Evolutionary conservation across 75 land plant genomes (phyloP).

Genomic region (Selaginella tamariscina): DNA sequence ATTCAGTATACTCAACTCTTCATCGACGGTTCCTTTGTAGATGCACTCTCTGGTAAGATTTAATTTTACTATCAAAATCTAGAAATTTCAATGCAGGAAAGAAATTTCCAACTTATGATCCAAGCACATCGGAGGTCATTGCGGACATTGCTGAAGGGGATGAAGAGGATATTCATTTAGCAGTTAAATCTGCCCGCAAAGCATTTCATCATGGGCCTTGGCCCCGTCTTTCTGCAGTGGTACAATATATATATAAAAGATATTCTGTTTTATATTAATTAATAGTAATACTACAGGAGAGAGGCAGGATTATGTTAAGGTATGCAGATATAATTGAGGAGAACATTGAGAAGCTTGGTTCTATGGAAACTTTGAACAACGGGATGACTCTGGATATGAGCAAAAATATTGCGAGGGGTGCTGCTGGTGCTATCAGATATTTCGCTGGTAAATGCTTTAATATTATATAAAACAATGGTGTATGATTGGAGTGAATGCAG

Average conservation of each 20-base stretch:
- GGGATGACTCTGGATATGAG: slow-evolving; percentile 74
- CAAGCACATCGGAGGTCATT: slow-evolving; percentile 62
- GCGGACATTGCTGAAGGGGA: slow-evolving; percentile 72
- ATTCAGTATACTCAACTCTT: too few relatives aligned
- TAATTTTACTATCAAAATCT: too few relatives aligned
- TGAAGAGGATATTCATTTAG: slow-evolving; percentile 48
- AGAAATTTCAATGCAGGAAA: too few relatives aligned
- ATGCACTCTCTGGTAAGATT: too few relatives aligned
- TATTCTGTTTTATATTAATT: too few relatives aligned
- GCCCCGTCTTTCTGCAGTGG: slow-evolving; percentile 59
- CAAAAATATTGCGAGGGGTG: too few relatives aligned
- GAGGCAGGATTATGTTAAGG: slow-evolving; percentile 36
- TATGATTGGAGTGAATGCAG: too few relatives aligned
- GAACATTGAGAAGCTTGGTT: slow-evolving; percentile 62
- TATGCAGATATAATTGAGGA: slow-evolving; percentile 73
- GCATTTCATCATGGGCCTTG: slow-evolving; percentile 74
- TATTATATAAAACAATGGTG: too few relatives aligned
- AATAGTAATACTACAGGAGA: slow-evolving; percentile 48
- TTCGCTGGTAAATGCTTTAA: too few relatives aligned
- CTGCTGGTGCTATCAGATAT: too few relatives aligned
- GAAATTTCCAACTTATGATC: slow-evolving; percentile 57
- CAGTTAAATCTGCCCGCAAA: slow-evolving; percentile 57
- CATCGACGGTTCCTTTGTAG: too few relatives aligned
- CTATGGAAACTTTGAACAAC: slow-evolving; percentile 71
- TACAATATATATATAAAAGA: too few relatives aligned